phyloP scores from a whole-genome alignment of 805 yeast genomes.

The Kuraishia capsulata region DNA sequence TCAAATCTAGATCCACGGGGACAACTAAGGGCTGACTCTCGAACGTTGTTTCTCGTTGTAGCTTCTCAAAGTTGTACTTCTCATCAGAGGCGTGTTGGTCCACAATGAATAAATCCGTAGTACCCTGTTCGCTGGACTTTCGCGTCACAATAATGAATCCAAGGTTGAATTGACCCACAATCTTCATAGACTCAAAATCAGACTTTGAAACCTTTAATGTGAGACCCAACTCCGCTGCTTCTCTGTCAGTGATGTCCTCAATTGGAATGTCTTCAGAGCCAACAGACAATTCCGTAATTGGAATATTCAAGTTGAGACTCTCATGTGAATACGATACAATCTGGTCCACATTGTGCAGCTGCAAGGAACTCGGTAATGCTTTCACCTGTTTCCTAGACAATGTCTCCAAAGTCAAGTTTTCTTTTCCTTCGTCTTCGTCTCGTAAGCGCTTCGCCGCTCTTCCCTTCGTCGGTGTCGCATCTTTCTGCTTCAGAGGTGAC shows the following conservation, averaged over 20 bases:
- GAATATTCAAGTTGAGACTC: background rate
- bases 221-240: conserved; percentile 48
- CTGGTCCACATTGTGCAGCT: no score
- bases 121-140: conserved; percentile 21
- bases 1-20: conserved; percentile 51
- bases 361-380: background rate
- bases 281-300: background rate
- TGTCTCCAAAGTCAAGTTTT: background rate
- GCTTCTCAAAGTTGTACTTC: conserved; percentile 77
- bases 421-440: background rate
- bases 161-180: conserved; percentile 91
- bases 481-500: background rate
- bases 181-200: conserved; percentile 67
- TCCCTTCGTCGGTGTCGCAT: no score
- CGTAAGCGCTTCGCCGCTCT: background rate
- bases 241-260: conserved; percentile 35
- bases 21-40: conserved; percentile 63
- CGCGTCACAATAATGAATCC: conserved; percentile 81
- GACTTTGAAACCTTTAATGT: conserved; percentile 55
- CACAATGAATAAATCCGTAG: conserved; percentile 64
- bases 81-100: conserved; percentile 99
- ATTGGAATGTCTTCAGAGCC: conserved; percentile 5
- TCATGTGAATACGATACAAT: no score
- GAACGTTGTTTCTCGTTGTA: conserved; percentile 47
- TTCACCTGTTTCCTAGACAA: background rate